phyloP scores from a whole-genome alignment of 2,329 filamentous ascomycete species.

The Didymella glomerata region DNA sequence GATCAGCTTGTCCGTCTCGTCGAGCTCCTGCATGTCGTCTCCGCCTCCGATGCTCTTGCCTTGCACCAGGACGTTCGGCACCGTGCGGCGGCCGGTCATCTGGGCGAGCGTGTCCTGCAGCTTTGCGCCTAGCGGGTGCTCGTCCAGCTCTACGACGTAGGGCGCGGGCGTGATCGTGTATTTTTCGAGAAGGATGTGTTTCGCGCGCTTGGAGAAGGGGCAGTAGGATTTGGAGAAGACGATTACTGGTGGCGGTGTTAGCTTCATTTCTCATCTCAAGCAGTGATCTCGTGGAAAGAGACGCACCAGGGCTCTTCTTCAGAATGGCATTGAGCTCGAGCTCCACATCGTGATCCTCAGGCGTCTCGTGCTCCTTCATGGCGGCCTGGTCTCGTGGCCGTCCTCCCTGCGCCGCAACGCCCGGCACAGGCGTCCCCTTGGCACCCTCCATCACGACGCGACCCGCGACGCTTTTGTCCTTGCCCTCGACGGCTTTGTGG shows the following conservation, averaged over 20 bases:
- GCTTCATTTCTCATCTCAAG: background rate
- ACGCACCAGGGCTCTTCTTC: conserved; percentile 80
- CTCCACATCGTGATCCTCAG: conserved; percentile 71
- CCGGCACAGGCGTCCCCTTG: conserved; percentile 44
- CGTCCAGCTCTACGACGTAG: conserved; percentile 88
- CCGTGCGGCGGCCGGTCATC: conserved; percentile 82
- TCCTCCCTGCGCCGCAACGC: conserved; percentile 58
- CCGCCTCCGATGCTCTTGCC: conserved; percentile 89
- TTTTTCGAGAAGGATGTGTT: conserved; percentile 81
- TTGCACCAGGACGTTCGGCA: conserved; percentile 90
- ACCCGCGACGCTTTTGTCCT: conserved; percentile 63
- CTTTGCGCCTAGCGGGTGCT: conserved; percentile 74
- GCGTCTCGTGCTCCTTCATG: conserved; percentile 59
- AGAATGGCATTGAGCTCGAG: conserved; percentile 78
- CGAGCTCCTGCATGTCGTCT: conserved; percentile 80
- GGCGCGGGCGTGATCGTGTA: conserved; percentile 85
- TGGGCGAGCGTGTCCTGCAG: conserved; percentile 76
- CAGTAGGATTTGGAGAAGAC: conserved; percentile 98
- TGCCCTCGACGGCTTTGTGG: conserved; percentile 46
- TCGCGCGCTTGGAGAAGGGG: conserved; percentile 84
- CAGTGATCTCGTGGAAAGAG: background rate
- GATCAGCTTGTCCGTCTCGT: conserved; percentile 69
- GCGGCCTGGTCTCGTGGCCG: conserved; percentile 51
- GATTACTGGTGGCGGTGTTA: conserved; percentile 68
- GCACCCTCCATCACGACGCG: conserved; percentile 59